Conservation (phyloP, 2,329 filamentous ascomycete genomes). For the Aspergillus sp. region DNA sequence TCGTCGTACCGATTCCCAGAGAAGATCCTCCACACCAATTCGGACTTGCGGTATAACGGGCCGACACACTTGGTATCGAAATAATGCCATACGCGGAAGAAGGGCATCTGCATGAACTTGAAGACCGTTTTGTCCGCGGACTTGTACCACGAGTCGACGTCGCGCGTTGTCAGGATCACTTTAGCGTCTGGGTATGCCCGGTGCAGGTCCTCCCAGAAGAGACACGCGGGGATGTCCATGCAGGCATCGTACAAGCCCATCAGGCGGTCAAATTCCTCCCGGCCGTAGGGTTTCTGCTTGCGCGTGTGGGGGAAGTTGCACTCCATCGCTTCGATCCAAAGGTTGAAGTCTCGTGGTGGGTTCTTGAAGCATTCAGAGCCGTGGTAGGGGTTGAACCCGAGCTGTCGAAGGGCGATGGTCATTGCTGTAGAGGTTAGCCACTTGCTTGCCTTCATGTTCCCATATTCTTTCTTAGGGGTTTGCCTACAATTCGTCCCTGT, state of each 20-base stretch:
- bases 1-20: constrained; percentile 2
- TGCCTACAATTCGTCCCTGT: background rate
- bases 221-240: constrained; percentile 22
- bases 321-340: constrained; percentile 5
- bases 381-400: constrained; percentile 4
- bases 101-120: constrained; percentile 6
- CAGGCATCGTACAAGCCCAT: constrained; percentile 17
- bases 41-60: constrained; percentile 15
- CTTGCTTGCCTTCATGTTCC: background rate
- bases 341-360: constrained; percentile 4
- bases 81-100: constrained; percentile 8
- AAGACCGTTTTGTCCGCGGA: constrained; percentile 14
- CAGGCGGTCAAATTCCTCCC: constrained; percentile 22
- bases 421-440: background rate
- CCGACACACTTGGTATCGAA: constrained; percentile 6
- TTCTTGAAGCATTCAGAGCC: constrained; percentile 5
- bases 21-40: constrained; percentile 5
- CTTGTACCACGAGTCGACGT: constrained; percentile 17
- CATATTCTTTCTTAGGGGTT: background rate
- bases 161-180: constrained; percentile 24
- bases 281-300: constrained; percentile 2
- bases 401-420: constrained; percentile 1
- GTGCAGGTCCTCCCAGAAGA: constrained; percentile 30
- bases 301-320: constrained; percentile 3
- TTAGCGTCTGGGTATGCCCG: constrained; percentile 31